These are phyloP conservation scores for Ophiostoma triangulosporum DNA, from an alignment of 2,329 filamentous ascomycete species.

Conservation along the genomic window DNA sequence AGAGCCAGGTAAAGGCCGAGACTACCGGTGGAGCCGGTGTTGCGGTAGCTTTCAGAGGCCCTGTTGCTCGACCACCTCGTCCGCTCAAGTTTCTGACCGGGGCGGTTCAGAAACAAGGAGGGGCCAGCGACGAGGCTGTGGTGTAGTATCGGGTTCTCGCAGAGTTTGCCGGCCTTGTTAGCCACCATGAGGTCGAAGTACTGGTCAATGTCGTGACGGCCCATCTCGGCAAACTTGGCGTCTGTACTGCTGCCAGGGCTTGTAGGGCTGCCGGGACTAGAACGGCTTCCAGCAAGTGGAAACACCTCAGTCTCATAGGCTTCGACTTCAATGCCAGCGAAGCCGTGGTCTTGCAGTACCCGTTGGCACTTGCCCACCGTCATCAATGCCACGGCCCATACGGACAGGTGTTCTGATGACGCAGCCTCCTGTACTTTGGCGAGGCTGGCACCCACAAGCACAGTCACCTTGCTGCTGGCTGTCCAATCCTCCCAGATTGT, in stretches of 20 bases:
- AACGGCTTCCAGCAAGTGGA: background rate
- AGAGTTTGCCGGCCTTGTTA: too few relatives aligned
- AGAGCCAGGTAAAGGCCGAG: background rate
- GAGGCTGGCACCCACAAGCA: background rate
- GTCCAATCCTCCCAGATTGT: background rate
- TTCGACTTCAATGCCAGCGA: background rate
- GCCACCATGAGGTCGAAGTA: too few relatives aligned
- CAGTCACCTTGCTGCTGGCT: background rate
- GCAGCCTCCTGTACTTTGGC: background rate
- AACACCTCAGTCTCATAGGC: background rate
- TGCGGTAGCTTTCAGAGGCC: background rate
- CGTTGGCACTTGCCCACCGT: background rate
- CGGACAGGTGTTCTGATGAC: background rate
- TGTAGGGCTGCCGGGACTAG: background rate
- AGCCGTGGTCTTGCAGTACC: background rate
- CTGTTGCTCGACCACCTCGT: background rate
- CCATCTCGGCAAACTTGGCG: too few relatives aligned
- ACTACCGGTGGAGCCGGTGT: background rate
- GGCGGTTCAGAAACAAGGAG: background rate
- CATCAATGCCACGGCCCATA: background rate
- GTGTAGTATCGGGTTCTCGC: background rate
- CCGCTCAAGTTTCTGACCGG: background rate
- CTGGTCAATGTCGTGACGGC: too few relatives aligned
- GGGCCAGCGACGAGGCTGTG: too few relatives aligned
- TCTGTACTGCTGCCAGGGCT: too few relatives aligned